These are phyloP conservation scores for Holtermannia corniformis DNA, from an alignment of 768 basidiomycete species.

Conservation along the genomic window DNA sequence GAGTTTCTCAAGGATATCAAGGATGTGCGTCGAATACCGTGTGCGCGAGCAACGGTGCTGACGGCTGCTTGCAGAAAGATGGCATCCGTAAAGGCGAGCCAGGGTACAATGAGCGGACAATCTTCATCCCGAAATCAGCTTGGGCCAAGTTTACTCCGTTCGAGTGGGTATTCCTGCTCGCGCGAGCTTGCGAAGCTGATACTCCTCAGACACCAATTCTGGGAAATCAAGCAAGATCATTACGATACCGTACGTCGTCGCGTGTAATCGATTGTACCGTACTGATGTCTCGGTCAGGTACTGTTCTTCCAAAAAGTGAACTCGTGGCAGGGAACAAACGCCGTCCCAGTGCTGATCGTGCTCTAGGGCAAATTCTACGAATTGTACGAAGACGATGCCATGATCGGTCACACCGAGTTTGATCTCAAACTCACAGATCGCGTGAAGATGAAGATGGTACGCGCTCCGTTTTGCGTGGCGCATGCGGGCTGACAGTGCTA, in stretches of 20 bases:
- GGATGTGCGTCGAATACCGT: slow-evolving; percentile 50
- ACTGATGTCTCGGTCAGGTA: slow-evolving; percentile 46
- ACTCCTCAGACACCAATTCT: slow-evolving; percentile 48
- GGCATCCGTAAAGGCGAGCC: slow-evolving; percentile 65
- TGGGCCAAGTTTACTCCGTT: slow-evolving; percentile 88
- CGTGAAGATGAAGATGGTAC: slow-evolving; percentile 98
- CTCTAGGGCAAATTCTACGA: slow-evolving; percentile 53
- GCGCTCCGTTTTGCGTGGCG: slow-evolving; percentile 10
- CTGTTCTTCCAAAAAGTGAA: slow-evolving; percentile 99
- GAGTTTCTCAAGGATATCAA: slow-evolving; percentile 59
- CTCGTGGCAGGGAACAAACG: slow-evolving; percentile 1
- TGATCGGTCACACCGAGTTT: slow-evolving; percentile 82
- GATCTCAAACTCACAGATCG: slow-evolving; percentile 71
- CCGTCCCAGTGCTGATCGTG: not conserved
- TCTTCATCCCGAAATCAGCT: slow-evolving; percentile 63
- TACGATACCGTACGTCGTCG: slow-evolving; percentile 66
- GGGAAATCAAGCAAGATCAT: slow-evolving; percentile 92
- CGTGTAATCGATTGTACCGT: not conserved
- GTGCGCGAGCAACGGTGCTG: not conserved
- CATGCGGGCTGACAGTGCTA: slow-evolving; percentile 30
- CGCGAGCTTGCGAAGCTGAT: not conserved
- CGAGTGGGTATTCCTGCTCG: slow-evolving; percentile 52
- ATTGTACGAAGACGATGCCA: slow-evolving; percentile 92
- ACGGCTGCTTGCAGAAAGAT: slow-evolving; percentile 55
- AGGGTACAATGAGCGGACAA: slow-evolving; percentile 80